Conservation (phyloP, 805 yeast species). For the Osmozyma mogii region DNA sequence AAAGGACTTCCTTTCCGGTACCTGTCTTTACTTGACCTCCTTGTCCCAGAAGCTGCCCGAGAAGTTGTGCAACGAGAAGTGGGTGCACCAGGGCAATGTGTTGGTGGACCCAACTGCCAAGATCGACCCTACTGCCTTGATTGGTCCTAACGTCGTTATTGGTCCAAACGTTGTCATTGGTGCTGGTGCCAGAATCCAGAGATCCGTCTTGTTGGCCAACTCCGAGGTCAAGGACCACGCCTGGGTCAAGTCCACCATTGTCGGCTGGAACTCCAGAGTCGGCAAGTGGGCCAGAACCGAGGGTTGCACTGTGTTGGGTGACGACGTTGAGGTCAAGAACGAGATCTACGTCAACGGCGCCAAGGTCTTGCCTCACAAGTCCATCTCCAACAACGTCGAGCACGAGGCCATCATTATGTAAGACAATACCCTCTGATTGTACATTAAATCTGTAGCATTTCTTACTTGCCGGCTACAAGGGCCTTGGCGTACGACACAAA, state of each 20-base stretch:
- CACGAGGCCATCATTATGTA: constrained; percentile 97
- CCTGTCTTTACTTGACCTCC: constrained; percentile 83
- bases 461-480: no score
- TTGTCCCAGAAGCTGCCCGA: constrained; percentile 73
- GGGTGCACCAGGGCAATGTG: constrained; percentile 85
- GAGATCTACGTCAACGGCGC: constrained; percentile 99
- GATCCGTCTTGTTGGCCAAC: constrained; percentile 88
- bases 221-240: constrained; percentile 95
- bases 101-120: constrained; percentile 92
- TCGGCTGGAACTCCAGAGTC: constrained; percentile 98
- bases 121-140: constrained; percentile 85
- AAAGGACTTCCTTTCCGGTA: constrained; percentile 97
- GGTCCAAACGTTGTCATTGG: constrained; percentile 96
- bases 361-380: constrained; percentile 97
- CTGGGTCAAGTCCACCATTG: constrained; percentile 94
- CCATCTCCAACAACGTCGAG: constrained; percentile 93
- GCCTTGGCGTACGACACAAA: no score
- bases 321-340: constrained; percentile 96
- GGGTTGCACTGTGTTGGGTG: constrained; percentile 96
- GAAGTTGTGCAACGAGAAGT: constrained; percentile 58
- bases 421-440: no score
- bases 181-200: constrained; percentile 96
- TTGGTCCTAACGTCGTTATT: constrained; percentile 96
- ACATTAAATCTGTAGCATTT: no score
- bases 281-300: constrained; percentile 99